Base-by-base conservation (phyloP, 345 rosid genomes). In the Linum usitatissimum region DNA sequence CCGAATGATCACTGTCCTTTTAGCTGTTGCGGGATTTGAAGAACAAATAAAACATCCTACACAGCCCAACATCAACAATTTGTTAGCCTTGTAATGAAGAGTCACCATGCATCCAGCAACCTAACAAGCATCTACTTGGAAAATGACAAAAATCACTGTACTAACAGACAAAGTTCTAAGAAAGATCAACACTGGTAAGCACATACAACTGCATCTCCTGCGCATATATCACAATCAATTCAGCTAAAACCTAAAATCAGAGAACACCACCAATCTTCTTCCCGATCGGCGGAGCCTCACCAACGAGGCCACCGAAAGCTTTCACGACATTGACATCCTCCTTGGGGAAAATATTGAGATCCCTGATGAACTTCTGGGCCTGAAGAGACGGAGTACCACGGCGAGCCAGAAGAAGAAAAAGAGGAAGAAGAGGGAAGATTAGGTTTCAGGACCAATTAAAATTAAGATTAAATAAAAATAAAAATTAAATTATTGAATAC, bases 41-140 rank as follows among this genome's bases (percentile, higher is more conserved):
- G 83, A 86, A 84, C 71, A 81, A 80, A 72, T 85, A 90, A 64
- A 90, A 87, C 95, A 90, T 81, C 81, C 95, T 87, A n/a, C n/a
- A n/a, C n/a, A 54, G 21, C 64, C 28, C 28, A 70, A 66, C 53
- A 69, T 64, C 6, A 49, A 8, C n/a, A 57, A 20, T 36, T 14
- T 5, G 60, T 76, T 68, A 71, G 62, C 14, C 48, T 5, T 40
- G 48, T 40, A 12, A 2, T 40, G 48, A 40, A 2, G 10, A 23
- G 28, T 23, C 28, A 23, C 28, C 48, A 40, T 12, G 8, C 6
- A 7, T 40, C 48, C 48, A 40, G 8, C 10, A 40, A 40, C 48
- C 48, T 40, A 7, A 40, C 8, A 40, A 40, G 2, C 28, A 23
- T n/a, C 28, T 23, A 0, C 28, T 23, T 23, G 48, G 48, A 40